These are phyloP conservation scores for Neonectria magnoliae DNA, from an alignment of 2,329 filamentous ascomycete genomes.

Conservation along the genomic window DNA sequence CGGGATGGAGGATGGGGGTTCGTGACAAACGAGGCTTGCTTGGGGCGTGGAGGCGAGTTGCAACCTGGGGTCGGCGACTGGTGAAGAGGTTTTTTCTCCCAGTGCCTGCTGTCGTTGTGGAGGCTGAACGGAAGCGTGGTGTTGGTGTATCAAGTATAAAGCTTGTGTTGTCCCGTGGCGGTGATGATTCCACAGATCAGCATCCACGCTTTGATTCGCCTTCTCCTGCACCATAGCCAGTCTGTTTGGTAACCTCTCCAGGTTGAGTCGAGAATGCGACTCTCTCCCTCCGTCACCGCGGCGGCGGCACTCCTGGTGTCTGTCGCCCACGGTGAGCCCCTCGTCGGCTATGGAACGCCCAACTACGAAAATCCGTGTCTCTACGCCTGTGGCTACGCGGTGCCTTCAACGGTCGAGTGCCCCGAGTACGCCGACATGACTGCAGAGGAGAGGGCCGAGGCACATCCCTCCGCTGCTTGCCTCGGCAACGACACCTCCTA, in stretches of 20 bases:
- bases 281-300: background rate
- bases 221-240: background rate
- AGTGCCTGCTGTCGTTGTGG: background rate
- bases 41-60: constrained; percentile 7
- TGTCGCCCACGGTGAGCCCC: constrained; percentile 10
- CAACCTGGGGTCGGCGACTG: constrained; percentile 9
- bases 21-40: constrained; percentile 4
- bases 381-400: constrained; percentile 28
- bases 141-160: constrained; percentile 12
- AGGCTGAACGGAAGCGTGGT: background rate
- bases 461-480: constrained; percentile 29
- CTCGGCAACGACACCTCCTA: constrained; percentile 28
- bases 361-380: constrained; percentile 23
- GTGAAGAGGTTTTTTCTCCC: background rate
- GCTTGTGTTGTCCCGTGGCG: background rate
- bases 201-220: background rate
- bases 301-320: constrained; percentile 4
- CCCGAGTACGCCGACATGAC: constrained; percentile 36
- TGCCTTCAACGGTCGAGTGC: constrained; percentile 31
- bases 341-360: constrained; percentile 33
- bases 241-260: background rate
- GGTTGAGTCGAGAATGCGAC: constrained; percentile 9
- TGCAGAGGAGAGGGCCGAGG: constrained; percentile 23
- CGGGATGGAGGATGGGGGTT: constrained; percentile 6
- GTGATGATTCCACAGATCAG: background rate